phyloP scores from a whole-genome alignment of 768 basidiomycete species.

The Coprinopsis sp. region DNA sequence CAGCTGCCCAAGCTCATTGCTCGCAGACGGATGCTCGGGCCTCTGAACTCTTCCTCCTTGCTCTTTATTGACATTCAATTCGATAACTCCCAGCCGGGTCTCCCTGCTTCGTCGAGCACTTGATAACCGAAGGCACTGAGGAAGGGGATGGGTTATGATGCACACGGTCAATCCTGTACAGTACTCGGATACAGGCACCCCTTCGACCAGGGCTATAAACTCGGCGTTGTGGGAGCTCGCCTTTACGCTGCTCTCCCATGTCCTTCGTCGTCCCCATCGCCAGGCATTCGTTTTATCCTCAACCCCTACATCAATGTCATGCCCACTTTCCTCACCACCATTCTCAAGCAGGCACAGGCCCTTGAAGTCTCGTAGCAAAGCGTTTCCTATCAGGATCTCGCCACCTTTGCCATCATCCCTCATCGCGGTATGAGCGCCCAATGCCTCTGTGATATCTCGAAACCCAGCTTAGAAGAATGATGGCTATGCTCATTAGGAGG shows the following conservation, averaged over 20 bases:
- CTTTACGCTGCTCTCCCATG: slow-evolving; percentile 70
- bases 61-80: slow-evolving; percentile 93
- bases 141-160: slow-evolving; percentile 97
- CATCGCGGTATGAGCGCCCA: slow-evolving; percentile 46
- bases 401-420: slow-evolving; percentile 56
- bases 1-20: slow-evolving; percentile 64
- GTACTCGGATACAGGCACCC: slow-evolving; percentile 86
- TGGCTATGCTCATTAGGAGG: slow-evolving; percentile 66
- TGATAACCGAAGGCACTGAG: slow-evolving; percentile 74
- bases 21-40: slow-evolving; percentile 68
- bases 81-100: slow-evolving; percentile 80
- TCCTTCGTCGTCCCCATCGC: slow-evolving; percentile 60
- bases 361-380: slow-evolving; percentile 64
- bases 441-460: slow-evolving; percentile 28
- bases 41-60: slow-evolving; percentile 88
- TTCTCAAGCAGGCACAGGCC: slow-evolving; percentile 60
- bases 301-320: slow-evolving; percentile 87
- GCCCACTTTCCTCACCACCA: slow-evolving; percentile 83
- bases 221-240: slow-evolving; percentile 59
- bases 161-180: slow-evolving; percentile 77
- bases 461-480: slow-evolving; percentile 36
- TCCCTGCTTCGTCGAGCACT: slow-evolving; percentile 82
- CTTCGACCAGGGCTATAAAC: slow-evolving; percentile 61
- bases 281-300: slow-evolving; percentile 53
- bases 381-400: slow-evolving; percentile 81